Base-by-base conservation (phyloP, 805 yeast genomes). In the Torulaspora maleeae region DNA sequence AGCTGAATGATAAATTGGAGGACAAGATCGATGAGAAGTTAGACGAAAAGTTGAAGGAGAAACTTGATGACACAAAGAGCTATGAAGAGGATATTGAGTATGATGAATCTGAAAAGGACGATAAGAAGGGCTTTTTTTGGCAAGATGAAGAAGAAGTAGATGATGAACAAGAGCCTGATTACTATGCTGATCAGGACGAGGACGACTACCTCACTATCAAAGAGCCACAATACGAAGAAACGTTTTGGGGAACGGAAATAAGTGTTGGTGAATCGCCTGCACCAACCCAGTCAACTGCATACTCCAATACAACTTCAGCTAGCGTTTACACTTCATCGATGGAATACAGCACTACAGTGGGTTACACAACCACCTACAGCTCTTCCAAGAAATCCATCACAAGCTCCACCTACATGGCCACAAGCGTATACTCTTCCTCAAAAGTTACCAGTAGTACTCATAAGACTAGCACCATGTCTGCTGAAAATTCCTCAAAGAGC, bases 141-240 rank as follows among this genome's bases (percentile, higher is more conserved):
- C 34, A 27, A 5, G 15, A 32, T 20, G 27, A 38, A 4, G 17
- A 38, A 12, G 36, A 28, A 11, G 38, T 36, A n/a, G 43, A 27
- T 11, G 17, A 35, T 6, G 45, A 34, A 17, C 24, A 27, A 16
- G 40, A 43, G n/a, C 11, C 20, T 9, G 22, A 5, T 16, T 9
- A 19, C 11, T 16, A 34, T 41, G 27, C 3, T 16, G 27, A 20
- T 5, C 25, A 37, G 33, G 24, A 39, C n/a, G 36, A 30, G 8
- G 36, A 39, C 13, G 37, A 32, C 13, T 15, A 24, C 15, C 22
- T 24, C 12, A 32, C 36, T 11, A 39, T 30, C 25, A 24, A 39
- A 36, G 35, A 41, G 27, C 38, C 40, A 27, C 16, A 35, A 25
- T 27, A 41, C 27, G 44, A 41, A 29, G 48, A 44, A 22, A 38